phyloP scores from a whole-genome alignment of 495 filamentous ascomycete species.

The Trichoderma asperelloides region DNA sequence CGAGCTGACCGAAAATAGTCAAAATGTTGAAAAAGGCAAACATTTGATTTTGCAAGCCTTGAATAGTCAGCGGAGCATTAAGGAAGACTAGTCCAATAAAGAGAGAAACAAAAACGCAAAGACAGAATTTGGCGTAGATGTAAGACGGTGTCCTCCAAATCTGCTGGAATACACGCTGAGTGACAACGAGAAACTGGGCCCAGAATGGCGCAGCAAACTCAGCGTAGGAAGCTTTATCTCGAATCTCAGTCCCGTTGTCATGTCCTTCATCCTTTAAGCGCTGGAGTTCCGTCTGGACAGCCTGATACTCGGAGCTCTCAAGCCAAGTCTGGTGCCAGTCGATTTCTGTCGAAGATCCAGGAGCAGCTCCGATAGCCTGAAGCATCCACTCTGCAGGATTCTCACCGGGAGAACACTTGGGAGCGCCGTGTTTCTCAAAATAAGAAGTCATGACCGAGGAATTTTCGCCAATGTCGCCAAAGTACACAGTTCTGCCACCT shows the following conservation, averaged over 20 bases:
- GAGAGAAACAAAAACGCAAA: conserved; percentile 30
- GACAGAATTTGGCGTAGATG: conserved; percentile 45
- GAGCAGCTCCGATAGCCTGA: conserved; percentile 61
- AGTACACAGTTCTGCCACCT: conserved; percentile 62
- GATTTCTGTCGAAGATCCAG: conserved; percentile 38
- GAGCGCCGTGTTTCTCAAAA: conserved; percentile 56
- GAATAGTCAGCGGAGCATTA: conserved; percentile 45
- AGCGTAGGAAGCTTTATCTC: background rate
- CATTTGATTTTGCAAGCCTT: conserved; percentile 63
- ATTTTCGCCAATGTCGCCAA: conserved; percentile 45
- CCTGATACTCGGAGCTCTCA: conserved; percentile 53
- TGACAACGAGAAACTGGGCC: background rate
- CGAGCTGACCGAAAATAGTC: conserved; percentile 21
- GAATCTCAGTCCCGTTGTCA: conserved; percentile 6
- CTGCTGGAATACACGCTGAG: conserved; percentile 49
- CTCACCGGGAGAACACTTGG: conserved; percentile 51
- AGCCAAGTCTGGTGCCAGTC: conserved; percentile 78
- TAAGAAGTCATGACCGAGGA: conserved; percentile 29
- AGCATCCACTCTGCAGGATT: conserved; percentile 82
- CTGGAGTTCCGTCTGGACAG: conserved; percentile 53
- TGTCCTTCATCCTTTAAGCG: conserved; percentile 42
- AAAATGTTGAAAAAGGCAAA: conserved; percentile 54
- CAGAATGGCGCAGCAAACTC: conserved; percentile 30
- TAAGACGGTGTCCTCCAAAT: conserved; percentile 62
- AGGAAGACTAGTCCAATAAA: conserved; percentile 54